A percentile compares a stretch with the other conserved stretches of the same genome.
Conservation (phyloP, 2,329 filamentous ascomycete species). For the Sclerotinia subarctica region DNA sequence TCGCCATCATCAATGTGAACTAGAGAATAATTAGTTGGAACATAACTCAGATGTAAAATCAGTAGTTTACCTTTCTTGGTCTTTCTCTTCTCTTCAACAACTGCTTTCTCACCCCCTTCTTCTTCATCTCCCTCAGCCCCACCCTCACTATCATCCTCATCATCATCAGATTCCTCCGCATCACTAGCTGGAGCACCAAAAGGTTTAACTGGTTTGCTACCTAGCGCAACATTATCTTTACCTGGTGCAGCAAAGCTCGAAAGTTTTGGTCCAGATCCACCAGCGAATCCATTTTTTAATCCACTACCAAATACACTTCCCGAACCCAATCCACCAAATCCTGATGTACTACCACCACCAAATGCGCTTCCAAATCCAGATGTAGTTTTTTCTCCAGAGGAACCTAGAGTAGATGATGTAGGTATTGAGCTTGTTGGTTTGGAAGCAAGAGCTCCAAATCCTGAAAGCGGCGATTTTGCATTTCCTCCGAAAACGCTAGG, state of each 20-base stretch:
- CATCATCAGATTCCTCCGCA: constrained; percentile 49
- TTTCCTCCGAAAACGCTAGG: constrained; percentile 50
- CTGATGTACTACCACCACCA: constrained; percentile 26
- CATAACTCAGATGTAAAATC: background rate
- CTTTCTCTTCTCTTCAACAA: constrained; percentile 61
- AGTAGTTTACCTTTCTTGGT: constrained; percentile 59
- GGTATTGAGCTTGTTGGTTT: constrained; percentile 34
- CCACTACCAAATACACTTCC: constrained; percentile 44
- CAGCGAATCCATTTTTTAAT: constrained; percentile 43
- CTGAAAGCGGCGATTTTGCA: constrained; percentile 40
- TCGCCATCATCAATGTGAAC: constrained; percentile 80
- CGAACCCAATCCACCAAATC: constrained; percentile 40
- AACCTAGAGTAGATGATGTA: constrained; percentile 39
- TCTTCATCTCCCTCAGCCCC: constrained; percentile 45
- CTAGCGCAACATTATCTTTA: constrained; percentile 45
- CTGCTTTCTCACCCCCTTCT: constrained; percentile 49
- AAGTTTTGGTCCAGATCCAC: constrained; percentile 46
- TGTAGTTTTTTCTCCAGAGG: constrained; percentile 40
- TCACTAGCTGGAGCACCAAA: constrained; percentile 76
- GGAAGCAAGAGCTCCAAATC: constrained; percentile 46
- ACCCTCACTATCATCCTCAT: constrained; percentile 43
- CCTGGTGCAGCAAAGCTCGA: constrained; percentile 69
- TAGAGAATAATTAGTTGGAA: constrained; percentile 8
- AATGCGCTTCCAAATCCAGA: constrained; percentile 38
- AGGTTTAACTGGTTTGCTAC: constrained; percentile 62